Conservation (phyloP, 768 basidiomycete species). For the Pleurotus djamor region DNA sequence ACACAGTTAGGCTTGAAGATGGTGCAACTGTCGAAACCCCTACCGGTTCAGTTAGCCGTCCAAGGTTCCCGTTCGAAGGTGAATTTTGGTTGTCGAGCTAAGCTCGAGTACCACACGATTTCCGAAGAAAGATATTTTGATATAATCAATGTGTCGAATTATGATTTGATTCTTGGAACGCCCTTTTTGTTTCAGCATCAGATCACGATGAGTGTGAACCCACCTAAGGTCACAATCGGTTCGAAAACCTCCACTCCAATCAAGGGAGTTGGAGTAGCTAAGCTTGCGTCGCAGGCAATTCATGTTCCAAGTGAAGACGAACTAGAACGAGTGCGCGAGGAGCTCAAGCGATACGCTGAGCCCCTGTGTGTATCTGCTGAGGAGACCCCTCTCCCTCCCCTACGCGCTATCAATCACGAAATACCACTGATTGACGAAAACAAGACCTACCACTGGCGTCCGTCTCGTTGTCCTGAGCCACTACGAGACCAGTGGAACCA, state of each 20-base stretch:
- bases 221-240: slow-evolving; percentile 8
- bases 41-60: slow-evolving; percentile 25
- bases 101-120: slow-evolving; percentile 22
- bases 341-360: too few species aligned
- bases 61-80: slow-evolving; percentile 25
- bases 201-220: slow-evolving; percentile 12
- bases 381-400: too few species aligned
- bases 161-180: slow-evolving; percentile 27
- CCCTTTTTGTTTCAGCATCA: slow-evolving; percentile 22
- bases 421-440: too few species aligned
- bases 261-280: slow-evolving; percentile 5
- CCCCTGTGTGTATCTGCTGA: too few species aligned
- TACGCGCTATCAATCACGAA: too few species aligned
- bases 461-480: too few species aligned
- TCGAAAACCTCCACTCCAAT: slow-evolving; percentile 3
- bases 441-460: too few species aligned
- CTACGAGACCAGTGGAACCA: too few species aligned
- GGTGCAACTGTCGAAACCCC: slow-evolving; percentile 20
- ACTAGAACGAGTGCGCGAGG: too few species aligned
- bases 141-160: slow-evolving; percentile 24
- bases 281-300: slow-evolving; percentile 9
- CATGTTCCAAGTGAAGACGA: too few species aligned
- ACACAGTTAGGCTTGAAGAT: slow-evolving; percentile 20
- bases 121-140: slow-evolving; percentile 19
- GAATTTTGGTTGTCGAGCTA: slow-evolving; percentile 13